Conservation (phyloP, 2,329 filamentous ascomycete species). For the Fusarium sp. region DNA sequence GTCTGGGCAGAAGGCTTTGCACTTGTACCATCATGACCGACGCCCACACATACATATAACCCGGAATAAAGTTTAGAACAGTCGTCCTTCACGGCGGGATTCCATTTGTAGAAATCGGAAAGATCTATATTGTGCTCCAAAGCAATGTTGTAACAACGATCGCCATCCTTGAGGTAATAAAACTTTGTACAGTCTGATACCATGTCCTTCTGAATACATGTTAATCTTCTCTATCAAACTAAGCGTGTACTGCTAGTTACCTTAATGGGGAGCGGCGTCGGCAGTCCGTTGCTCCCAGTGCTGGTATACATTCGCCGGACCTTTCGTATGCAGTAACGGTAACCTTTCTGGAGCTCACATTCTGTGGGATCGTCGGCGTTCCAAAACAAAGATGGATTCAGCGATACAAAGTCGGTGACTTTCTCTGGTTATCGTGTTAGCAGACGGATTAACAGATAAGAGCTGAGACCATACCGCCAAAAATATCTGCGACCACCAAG, state of each 20-base stretch:
- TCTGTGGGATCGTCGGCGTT: not conserved
- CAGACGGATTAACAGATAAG: not conserved
- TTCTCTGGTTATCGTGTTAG: not conserved
- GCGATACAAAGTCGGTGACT: not conserved
- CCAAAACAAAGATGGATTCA: not conserved
- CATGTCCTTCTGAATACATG: not conserved
- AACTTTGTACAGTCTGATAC: not conserved
- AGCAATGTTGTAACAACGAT: not conserved
- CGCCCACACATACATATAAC: not conserved
- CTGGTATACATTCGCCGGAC: not conserved
- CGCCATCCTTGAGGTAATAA: not conserved
- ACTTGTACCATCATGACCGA: too few species aligned
- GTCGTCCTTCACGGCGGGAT: not conserved
- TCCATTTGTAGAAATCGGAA: not conserved
- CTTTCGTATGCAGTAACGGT: not conserved
- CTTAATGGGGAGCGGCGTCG: not conserved
- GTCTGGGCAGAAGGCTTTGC: too few species aligned
- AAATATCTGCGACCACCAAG: not conserved
- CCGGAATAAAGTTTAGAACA: not conserved
- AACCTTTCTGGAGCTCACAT: not conserved
- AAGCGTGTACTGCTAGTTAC: not conserved
- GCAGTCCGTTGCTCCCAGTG: not conserved
- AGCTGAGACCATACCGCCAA: not conserved
- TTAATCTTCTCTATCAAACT: not conserved
- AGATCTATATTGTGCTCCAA: not conserved